phyloP scores from a whole-genome alignment of 2,329 filamentous ascomycete genomes.

The Microcyclosporella mali region DNA sequence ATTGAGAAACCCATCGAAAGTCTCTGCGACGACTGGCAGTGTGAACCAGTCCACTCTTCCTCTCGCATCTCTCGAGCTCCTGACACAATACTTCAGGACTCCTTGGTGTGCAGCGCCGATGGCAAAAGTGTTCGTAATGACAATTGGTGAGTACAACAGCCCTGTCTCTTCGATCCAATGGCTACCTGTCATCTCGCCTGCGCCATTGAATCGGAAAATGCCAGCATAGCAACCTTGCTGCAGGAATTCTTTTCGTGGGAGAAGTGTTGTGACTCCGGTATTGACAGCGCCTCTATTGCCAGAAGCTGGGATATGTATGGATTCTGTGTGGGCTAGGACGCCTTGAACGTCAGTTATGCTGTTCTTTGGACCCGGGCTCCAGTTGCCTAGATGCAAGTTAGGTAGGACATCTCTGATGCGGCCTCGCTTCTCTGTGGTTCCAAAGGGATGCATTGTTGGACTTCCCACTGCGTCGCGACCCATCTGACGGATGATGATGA shows the following conservation, averaged over 20 bases:
- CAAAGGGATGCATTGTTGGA: no score
- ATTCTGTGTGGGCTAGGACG: not conserved
- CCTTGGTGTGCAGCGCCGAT: conserved; percentile 1
- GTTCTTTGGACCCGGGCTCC: not conserved
- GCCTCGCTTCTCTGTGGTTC: not conserved
- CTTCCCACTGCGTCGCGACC: no score
- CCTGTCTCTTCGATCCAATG: conserved; percentile 4
- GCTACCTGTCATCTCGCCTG: conserved; percentile 1
- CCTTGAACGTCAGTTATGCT: not conserved
- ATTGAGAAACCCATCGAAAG: conserved; percentile 2
- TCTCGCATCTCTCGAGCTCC: not conserved
- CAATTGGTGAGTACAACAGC: not conserved
- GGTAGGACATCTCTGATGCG: not conserved
- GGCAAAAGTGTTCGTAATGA: not conserved
- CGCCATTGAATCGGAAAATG: conserved; percentile 6
- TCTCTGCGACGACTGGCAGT: conserved; percentile 1
- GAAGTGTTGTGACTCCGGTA: not conserved
- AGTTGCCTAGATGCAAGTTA: not conserved
- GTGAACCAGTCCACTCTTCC: not conserved
- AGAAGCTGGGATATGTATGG: not conserved
- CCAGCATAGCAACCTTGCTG: conserved; percentile 4
- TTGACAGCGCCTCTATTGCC: not conserved
- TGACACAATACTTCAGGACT: not conserved
- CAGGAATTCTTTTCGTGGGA: not conserved
- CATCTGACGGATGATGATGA: no score